Base-by-base conservation (phyloP, 2,329 filamentous ascomycete genomes). In the Arthroderma sp. region DNA sequence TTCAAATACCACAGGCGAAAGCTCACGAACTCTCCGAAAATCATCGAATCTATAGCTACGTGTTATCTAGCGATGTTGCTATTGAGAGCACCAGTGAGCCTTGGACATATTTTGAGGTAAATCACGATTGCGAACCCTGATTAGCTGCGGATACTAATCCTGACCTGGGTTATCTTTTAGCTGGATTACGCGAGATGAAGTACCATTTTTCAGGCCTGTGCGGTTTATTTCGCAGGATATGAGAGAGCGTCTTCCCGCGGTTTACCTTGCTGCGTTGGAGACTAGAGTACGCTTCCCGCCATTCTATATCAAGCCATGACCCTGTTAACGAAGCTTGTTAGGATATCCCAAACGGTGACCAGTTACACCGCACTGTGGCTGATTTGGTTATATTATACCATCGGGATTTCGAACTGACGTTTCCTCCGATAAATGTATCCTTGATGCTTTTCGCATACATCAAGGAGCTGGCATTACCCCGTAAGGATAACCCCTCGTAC, bases 61-160 rank as follows among this genome's bases (percentile, higher is more conserved):
- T 87, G 84, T 57, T 95, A 95, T 64, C 63, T 95, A 31, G 88
- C 78, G 1, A 78, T 78, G 33, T 56, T 91, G 38, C 68, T 94
- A 28, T 69, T 94, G 53, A 78, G 82, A 45, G 69, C 91, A 45
- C 86, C 88, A 0, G 71, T 85, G n/a, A 78, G 80, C 22, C 67
- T 89, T 5, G 81, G 78, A 7, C 84, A 93, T 51, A 62, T 96
- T 8, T 72, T 72, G 50, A 57, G 58, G 66, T 70, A 59, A 44
- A 22, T 22, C 15, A 22, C 15, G 15, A 22, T 22, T 22, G 15
- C 15, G 15, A 22, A 22, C 15, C 15, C 15, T 22, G 15, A 22
- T 22, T 22, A 22, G 15, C 15, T 22, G 15, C 15, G 15, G 15
- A 22, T 22, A 22, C 15, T 22, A 3, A 22, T 22, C 15, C 15